Evolutionary conservation across 2,329 filamentous ascomycete genomes (phyloP), one percentile per base, ranked within the genome.

Genomic region (Phialemonium atrogriseum): DNA sequence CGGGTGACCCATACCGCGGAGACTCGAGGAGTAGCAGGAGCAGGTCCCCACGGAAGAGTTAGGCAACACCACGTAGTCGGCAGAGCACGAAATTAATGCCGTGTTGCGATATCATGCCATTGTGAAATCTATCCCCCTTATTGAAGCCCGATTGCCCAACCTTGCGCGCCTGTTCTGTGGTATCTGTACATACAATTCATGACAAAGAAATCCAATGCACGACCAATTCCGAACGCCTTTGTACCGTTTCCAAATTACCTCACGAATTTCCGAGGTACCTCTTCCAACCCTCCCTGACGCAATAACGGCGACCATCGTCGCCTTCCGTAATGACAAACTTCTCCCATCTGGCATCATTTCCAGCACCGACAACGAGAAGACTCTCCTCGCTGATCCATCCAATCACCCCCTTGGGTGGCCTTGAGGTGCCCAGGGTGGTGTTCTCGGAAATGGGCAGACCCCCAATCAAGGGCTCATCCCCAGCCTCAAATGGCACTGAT

Each of bases 331-430:
- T 63, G 13, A 79, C 64, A 47, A 94, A 94, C 39, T 82, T 87
- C 61, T 95, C 87, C 86, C 88, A 95, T 30, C 83, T 70, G 11
- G 82, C 82, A 51, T 91, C 84, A 37, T 72, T 69, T 0, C 87
- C 87, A 1, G 84, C 83, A 4, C 87, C 83, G 30, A 94, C 66
- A 1, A 94, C 78, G 2, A 88, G 60, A 9, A 94, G 60, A 11
- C 72, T 83, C 14, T 75, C 64, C 41, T 94, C 83, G 42, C 77
- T 70, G 8, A 78, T 68, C 86, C 93, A 96, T 3, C 87, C 87
- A 35, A 95, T 70, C 7, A 91, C 62, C 0, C 91, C 91, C 53
- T 94, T 94, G 9, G 78, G 71, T 10, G 86, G 79, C 30, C 76
- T 58, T 10, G 62, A 59, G 11, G 65, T 70, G 3, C 67, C 66